Evolutionary conservation across 2,329 filamentous ascomycete species (phyloP), one percentile per base, ranked within the genome.

Genomic region (Exophiala alcalophila): DNA sequence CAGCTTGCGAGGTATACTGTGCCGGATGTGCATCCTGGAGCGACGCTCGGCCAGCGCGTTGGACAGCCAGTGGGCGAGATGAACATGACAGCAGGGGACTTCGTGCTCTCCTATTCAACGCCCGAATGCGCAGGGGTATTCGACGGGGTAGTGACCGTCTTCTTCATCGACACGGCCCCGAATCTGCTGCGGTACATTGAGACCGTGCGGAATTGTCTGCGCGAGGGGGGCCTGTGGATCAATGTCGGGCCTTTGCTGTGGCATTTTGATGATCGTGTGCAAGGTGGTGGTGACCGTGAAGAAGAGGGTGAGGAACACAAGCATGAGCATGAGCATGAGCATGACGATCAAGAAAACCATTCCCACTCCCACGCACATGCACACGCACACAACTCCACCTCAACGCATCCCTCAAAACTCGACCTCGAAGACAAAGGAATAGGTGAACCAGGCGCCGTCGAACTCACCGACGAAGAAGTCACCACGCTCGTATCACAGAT

Each of bases 81-180:
- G 88, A 81, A 80, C 59, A 97, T 98, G 91, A 83, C 84, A 15
- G 86, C 90, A 0, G 89, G 88, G 3, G 92, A 98, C 62, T 98
- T 98, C 59, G 77, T 94, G 43, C 83, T 88, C n/a, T 65, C 90
- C 1, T 98, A 98, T 62, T 42, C 41, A 1, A 73, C 82, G 44
- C 70, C 76, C 1, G 74, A 77, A 0, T 78, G 86, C 55, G 64
- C 67, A 6, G 74, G 73, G 0, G 58, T 64, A 0, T 97, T 89
- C 63, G 83, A 96, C 58, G 89, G 84, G 1, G 87, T 97, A 2
- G 81, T 86, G 0, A 87, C 85, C 2, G 86, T 95, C 8, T 98
- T 97, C 69, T 98, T 98, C 69, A 83, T 98, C 44, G 94, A 98
- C 63, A 98, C 92, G 1, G 92, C 92, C 2, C 90, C 91, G 1